Percentiles rank a stretch among this genome's conserved stretches.
These are phyloP conservation scores for Beta vulgaris DNA, from an alignment of 148 eudicot genomes.

Conservation along the genomic window DNA sequence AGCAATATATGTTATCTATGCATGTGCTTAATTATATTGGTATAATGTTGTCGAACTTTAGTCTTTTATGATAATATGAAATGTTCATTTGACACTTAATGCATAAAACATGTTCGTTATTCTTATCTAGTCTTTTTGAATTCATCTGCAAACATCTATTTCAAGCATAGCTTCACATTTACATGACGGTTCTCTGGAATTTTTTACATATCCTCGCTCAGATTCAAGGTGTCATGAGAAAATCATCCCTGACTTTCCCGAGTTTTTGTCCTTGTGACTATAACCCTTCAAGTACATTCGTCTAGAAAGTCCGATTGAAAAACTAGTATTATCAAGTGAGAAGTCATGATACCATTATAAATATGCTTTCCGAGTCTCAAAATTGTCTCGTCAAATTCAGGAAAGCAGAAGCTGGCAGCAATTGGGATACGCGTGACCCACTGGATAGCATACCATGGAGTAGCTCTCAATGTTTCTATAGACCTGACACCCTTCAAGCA, in stretches of 20 bases:
- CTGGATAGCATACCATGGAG: constrained; percentile 88
- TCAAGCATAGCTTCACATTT: not conserved
- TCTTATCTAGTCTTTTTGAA: not conserved
- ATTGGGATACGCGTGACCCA: constrained; percentile 75
- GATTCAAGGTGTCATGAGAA: not conserved
- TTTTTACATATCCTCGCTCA: not conserved
- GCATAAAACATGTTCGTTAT: not conserved
- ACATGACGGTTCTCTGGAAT: not conserved
- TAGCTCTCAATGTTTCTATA: constrained; percentile 81
- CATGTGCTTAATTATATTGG: not conserved
- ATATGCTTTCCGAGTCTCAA: not conserved
- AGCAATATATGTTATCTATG: not conserved
- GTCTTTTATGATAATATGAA: not conserved
- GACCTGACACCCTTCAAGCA: constrained; percentile 67
- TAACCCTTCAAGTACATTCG: not conserved
- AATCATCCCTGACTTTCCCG: not conserved
- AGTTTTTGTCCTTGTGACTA: not conserved
- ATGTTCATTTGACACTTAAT: not conserved
- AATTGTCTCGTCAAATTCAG: constrained; percentile 37
- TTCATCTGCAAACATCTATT: not conserved
- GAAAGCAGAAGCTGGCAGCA: constrained; percentile 74
- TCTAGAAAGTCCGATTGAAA: not conserved
- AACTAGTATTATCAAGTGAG: not conserved
- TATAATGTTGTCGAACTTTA: not conserved
- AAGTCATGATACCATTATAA: not conserved